Conservation (phyloP, 139 green algal genomes). For the Nannochloris sp. region DNA sequence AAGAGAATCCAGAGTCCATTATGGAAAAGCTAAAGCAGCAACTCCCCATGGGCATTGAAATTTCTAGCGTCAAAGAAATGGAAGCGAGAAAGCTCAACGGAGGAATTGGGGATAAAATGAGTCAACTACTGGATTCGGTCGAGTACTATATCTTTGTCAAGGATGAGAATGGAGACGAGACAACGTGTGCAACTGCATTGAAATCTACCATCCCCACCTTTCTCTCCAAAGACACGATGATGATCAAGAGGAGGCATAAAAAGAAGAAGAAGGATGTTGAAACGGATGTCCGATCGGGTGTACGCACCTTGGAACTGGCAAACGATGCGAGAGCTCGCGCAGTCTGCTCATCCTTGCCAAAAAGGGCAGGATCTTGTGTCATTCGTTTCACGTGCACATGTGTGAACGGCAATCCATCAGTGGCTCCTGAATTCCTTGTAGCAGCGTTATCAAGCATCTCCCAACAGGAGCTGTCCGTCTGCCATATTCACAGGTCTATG, state of each 20-base stretch:
- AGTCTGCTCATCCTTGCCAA: background rate
- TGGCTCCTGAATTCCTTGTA: slow-evolving; percentile 10
- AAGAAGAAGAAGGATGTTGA: slow-evolving; percentile 24
- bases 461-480: background rate
- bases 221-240: slow-evolving; percentile 4
- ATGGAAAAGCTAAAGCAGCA: slow-evolving; percentile 22
- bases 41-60: slow-evolving; percentile 30
- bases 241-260: slow-evolving; percentile 13
- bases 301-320: slow-evolving; percentile 24
- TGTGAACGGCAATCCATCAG: slow-evolving; percentile 17
- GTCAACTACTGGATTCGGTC: slow-evolving; percentile 20
- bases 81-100: slow-evolving; percentile 35
- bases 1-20: slow-evolving; percentile 14
- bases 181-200: background rate
- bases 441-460: slow-evolving; percentile 4
- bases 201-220: background rate
- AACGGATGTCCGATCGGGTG: slow-evolving; percentile 20
- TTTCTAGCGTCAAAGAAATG: slow-evolving; percentile 27
- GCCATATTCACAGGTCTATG: slow-evolving; percentile 19
- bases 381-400: slow-evolving; percentile 16
- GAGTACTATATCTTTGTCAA: slow-evolving; percentile 36
- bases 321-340: background rate
- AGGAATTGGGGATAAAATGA: slow-evolving; percentile 34
- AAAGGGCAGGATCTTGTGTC: slow-evolving; percentile 2
- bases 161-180: background rate